phyloP scores from a whole-genome alignment of 805 yeast genomes.

The Soucietia sequanensis region DNA sequence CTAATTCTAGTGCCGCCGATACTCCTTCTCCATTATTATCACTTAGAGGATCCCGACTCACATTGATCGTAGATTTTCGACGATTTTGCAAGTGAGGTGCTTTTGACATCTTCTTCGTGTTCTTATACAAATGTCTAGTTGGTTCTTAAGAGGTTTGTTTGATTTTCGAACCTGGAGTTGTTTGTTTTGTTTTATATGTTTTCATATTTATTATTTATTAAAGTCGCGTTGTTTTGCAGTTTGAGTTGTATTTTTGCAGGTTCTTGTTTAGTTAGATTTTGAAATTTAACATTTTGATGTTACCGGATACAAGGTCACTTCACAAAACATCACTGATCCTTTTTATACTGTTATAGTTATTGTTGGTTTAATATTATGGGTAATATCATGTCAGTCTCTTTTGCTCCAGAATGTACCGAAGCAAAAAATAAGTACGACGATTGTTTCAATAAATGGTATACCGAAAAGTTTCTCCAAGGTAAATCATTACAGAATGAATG shows the following conservation, averaged over 20 bases:
- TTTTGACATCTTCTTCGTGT: slow-evolving; percentile 34
- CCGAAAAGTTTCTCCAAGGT: slow-evolving; percentile 70
- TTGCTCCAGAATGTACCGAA: slow-evolving; percentile 96
- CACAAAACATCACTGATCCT: too few relatives aligned
- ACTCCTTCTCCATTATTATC: slow-evolving; percentile 9
- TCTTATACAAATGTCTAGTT: too few relatives aligned
- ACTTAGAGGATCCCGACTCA: slow-evolving; percentile 7
- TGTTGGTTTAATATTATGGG: slow-evolving; percentile 43
- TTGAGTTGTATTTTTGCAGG: slow-evolving; percentile 2
- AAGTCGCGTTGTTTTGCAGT: too few relatives aligned
- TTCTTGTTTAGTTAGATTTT: slow-evolving; percentile 1
- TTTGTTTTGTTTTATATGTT: too few relatives aligned
- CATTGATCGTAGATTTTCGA: slow-evolving; percentile 25
- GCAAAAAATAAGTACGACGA: slow-evolving; percentile 84
- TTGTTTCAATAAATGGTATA: slow-evolving; percentile 94
- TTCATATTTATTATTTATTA: too few relatives aligned
- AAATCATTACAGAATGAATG: slow-evolving; percentile 76
- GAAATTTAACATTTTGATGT: too few relatives aligned
- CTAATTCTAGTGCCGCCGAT: slow-evolving; percentile 41
- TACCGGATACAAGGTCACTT: too few relatives aligned
- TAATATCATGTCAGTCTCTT: slow-evolving; percentile 58
- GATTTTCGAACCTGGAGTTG: too few relatives aligned
- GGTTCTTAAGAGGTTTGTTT: too few relatives aligned
- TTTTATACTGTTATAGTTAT: too few relatives aligned
- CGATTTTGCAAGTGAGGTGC: too few relatives aligned